Evolutionary conservation across 2,329 filamentous ascomycete species (phyloP), one percentile per base, ranked within the genome.

Genomic region (Aspergillus sojae): DNA sequence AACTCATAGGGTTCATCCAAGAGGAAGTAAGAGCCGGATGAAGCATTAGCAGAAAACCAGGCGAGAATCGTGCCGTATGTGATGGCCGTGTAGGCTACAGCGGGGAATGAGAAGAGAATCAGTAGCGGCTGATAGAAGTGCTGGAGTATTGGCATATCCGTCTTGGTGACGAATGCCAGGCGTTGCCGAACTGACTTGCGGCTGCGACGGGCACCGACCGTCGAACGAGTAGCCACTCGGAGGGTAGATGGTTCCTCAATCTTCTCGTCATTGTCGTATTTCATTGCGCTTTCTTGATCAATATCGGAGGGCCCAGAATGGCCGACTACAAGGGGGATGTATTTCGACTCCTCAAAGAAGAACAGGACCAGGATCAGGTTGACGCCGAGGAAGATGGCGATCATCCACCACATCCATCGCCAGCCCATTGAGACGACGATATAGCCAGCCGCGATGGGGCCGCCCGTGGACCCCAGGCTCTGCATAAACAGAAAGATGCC

Each of bases 361-460:
- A 84, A 82, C 4, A 79, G 39, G 41, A 83, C 77, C n/a, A 78
- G 62, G 5, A 84, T 4, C 0, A 83, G 62, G 12, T 74, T 72
- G 12, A 72, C 61, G 4, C 76, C 75, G 21, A 82, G 71, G 39
- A 82, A 70, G 55, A 82, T 80, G 26, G 73, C 72, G 50, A 71
- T 77, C 74, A 76, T 83, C 81, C 81, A 84, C 77, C 78, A 85
- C 2, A 80, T 75, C 81, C 81, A 85, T 23, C 82, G 73, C 83
- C 84, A 86, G 0, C 81, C 82, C 66, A 81, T 76, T 1, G 71
- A 68, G 0, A 72, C 70, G 0, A 78, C 77, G 32, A 81, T 70
- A 45, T 68, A 75, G 1, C 74, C 74, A 2, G 70, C 70, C 0
- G 65, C 68, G 6, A 80, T 71, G 0, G 79, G 75, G 1, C 75